A percentile compares a stretch with the other conserved stretches of the same genome.
These are phyloP conservation scores for Zalaria obscura DNA, from an alignment of 2,329 filamentous ascomycete species.

Conservation along the genomic window DNA sequence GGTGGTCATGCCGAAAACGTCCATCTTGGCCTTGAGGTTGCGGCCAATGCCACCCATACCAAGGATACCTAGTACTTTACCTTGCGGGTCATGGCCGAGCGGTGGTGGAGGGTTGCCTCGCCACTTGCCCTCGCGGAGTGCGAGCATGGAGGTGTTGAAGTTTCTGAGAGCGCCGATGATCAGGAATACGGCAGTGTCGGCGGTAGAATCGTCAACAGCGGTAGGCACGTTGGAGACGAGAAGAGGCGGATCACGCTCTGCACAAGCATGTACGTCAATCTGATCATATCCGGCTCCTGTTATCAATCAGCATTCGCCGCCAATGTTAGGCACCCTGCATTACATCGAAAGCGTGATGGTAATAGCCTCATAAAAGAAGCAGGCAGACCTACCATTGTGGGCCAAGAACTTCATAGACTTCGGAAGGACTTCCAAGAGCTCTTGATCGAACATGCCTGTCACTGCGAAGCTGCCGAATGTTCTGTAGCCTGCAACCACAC, in stretches of 20 bases:
- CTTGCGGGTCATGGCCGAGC: constrained; percentile 63
- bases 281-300: constrained; percentile 75
- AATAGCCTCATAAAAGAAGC: neutral
- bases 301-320: neutral
- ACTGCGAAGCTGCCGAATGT: constrained; percentile 51
- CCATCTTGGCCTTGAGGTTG: constrained; percentile 60
- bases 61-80: constrained; percentile 65
- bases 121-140: constrained; percentile 55
- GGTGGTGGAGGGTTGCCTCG: constrained; percentile 40
- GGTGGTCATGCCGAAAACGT: constrained; percentile 61
- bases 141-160: constrained; percentile 51
- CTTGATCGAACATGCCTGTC: constrained; percentile 57
- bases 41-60: constrained; percentile 79
- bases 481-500: constrained; percentile 51
- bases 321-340: neutral
- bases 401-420: constrained; percentile 23
- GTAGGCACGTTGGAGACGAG: constrained; percentile 70
- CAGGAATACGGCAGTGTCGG: constrained; percentile 67
- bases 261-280: constrained; percentile 60
- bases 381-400: constrained; percentile 24
- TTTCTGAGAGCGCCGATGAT: constrained; percentile 67
- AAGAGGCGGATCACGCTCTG: constrained; percentile 41
- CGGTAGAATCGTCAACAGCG: constrained; percentile 70
- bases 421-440: constrained; percentile 43
- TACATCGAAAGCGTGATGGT: neutral